phyloP scores from a whole-genome alignment of 2,329 filamentous ascomycete species.

The Alternaria arborescens region DNA sequence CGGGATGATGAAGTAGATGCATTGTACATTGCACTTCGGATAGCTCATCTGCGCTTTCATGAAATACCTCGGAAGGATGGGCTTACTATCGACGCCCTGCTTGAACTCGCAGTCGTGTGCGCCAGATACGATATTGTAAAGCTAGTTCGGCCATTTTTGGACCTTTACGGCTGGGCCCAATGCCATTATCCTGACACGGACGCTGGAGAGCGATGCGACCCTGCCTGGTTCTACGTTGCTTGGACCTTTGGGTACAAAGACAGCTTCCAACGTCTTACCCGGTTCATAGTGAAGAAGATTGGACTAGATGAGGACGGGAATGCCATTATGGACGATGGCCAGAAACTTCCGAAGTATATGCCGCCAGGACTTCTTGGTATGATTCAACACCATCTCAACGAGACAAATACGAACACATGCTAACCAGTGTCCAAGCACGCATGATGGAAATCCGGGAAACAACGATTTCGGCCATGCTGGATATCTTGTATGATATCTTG shows the following conservation, averaged over 20 bases:
- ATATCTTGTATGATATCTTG: conserved; percentile 7
- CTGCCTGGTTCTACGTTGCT: conserved; percentile 22
- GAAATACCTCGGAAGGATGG: conserved; percentile 13
- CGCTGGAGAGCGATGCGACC: conserved; percentile 7
- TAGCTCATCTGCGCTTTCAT: conserved; percentile 17
- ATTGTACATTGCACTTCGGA: conserved; percentile 12
- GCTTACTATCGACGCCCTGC: conserved; percentile 29
- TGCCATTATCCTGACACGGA: conserved; percentile 11
- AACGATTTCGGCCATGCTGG: conserved; percentile 12
- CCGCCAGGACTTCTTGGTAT: conserved; percentile 19
- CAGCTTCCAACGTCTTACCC: conserved; percentile 17
- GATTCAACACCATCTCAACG: not conserved
- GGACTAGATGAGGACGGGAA: conserved; percentile 7
- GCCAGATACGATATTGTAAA: conserved; percentile 42
- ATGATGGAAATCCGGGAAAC: conserved; percentile 13
- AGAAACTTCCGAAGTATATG: conserved; percentile 12
- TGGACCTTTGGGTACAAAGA: conserved; percentile 29
- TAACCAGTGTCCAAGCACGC: conserved; percentile 6
- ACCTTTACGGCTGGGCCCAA: conserved; percentile 25
- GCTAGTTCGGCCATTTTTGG: conserved; percentile 34
- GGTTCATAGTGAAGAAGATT: conserved; percentile 13
- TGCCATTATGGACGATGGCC: conserved; percentile 1
- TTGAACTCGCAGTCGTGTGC: conserved; percentile 37
- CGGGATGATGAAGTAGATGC: conserved; percentile 20
- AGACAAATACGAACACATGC: not conserved